Percentiles rank a stretch among this genome's conserved stretches.
These are phyloP conservation scores for Vitis labrusca DNA, from an alignment of 164 flowering plant species.

Conservation along the genomic window DNA sequence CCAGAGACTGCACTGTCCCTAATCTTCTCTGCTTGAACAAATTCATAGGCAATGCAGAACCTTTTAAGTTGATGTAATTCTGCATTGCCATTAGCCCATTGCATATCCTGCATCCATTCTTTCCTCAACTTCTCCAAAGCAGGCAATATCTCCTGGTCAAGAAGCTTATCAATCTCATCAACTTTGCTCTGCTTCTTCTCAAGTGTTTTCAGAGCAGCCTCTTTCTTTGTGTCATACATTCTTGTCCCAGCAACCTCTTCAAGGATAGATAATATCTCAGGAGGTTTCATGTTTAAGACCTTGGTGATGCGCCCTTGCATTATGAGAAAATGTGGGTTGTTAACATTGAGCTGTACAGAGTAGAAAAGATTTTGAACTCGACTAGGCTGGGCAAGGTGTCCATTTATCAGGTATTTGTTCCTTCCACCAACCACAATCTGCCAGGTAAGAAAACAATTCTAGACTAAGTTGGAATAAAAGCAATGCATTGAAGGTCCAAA, in stretches of 20 bases:
- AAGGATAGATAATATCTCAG: conserved; percentile 94
- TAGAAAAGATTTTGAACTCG: conserved; percentile 98
- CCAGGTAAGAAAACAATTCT: too few species aligned
- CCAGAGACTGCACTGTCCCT: conserved; percentile 62
- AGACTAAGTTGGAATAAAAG: too few species aligned
- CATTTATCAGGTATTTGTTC: conserved; percentile 70
- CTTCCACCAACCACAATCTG: too few species aligned
- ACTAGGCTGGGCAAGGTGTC: conserved; percentile 97
- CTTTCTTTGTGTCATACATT: conserved; percentile 98
- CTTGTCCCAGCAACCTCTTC: conserved; percentile 99
- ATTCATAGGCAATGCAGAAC: conserved; percentile 93
- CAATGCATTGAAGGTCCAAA: too few species aligned
- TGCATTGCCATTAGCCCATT: conserved; percentile 97
- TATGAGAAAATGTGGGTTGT: conserved; percentile 97
- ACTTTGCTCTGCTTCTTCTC: conserved; percentile 98
- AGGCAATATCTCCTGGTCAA: conserved; percentile 92
- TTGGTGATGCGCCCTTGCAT: conserved; percentile 99
- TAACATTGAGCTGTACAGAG: conserved; percentile 98
- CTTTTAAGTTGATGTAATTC: conserved; percentile 85
- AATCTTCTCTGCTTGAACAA: conserved; percentile 75
- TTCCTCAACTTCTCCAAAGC: conserved; percentile 89
- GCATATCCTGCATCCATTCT: conserved; percentile 93
- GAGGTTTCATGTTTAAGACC: conserved; percentile 98
- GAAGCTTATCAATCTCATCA: conserved; percentile 94
- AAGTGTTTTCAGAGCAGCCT: conserved; percentile 89